A percentile compares a stretch with the other conserved stretches of the same genome.
Conservation (phyloP, 169 alveolate species). For the Cryptosporidium baileyi region DNA sequence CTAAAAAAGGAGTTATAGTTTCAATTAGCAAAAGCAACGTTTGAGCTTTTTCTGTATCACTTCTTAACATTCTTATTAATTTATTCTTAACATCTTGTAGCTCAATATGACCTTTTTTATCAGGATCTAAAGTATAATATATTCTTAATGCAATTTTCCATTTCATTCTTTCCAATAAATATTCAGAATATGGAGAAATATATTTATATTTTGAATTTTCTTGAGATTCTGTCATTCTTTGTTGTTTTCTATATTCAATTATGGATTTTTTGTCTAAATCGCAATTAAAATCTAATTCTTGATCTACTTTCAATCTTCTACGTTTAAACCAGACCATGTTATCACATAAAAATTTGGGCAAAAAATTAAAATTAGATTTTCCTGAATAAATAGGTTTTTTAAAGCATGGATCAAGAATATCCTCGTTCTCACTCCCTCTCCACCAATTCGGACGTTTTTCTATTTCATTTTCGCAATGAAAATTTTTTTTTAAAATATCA, state of each 20-base stretch:
- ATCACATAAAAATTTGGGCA: constrained; percentile 28
- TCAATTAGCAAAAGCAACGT: constrained; percentile 13
- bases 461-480: no score
- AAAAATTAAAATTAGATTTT: constrained; percentile 27
- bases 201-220: constrained; percentile 34
- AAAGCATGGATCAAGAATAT: constrained; percentile 21
- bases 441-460: constrained; percentile 41
- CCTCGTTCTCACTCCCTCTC: constrained; percentile 36
- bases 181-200: constrained; percentile 55
- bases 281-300: neutral
- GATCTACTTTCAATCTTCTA: neutral
- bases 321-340: constrained; percentile 24
- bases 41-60: constrained; percentile 62
- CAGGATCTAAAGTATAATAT: constrained; percentile 57
- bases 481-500: no score
- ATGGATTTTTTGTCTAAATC: neutral
- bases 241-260: neutral
- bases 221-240: constrained; percentile 11
- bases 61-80: neutral
- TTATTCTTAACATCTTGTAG: neutral
- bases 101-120: constrained; percentile 34
- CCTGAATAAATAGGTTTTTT: constrained; percentile 48
- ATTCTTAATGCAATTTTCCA: constrained; percentile 69
- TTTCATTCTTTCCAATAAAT: constrained; percentile 40
- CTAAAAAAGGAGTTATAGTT: constrained; percentile 27